Evolutionary conservation across 2,329 filamentous ascomycete species (phyloP).

Genomic region (Colletotrichum sp.): DNA sequence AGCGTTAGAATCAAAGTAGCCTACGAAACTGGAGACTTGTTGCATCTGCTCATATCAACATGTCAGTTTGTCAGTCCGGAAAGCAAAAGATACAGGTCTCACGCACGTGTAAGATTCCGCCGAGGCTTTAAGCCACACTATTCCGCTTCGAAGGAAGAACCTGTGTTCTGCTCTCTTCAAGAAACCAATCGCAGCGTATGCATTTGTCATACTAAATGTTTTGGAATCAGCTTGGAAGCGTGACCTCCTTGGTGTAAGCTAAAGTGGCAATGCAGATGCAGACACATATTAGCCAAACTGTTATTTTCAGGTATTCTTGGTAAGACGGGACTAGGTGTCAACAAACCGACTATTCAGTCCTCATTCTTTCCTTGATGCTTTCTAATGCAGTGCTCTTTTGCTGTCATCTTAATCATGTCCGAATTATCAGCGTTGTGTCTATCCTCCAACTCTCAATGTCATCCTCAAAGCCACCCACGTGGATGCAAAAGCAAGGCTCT

Average conservation of each 20-base stretch:
- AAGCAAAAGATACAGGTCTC: background rate
- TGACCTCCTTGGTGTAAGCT: background rate
- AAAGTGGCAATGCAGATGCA: background rate
- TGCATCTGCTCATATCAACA: background rate
- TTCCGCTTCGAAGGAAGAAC: background rate
- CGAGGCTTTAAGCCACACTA: background rate
- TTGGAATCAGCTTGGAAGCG: background rate
- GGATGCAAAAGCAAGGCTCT: background rate
- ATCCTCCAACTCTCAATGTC: background rate
- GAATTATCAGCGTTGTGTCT: background rate
- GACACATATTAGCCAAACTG: background rate
- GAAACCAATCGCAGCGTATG: background rate
- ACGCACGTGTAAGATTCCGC: background rate
- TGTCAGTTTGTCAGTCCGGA: background rate
- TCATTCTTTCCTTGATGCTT: background rate
- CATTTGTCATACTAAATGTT: background rate
- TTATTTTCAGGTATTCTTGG: background rate
- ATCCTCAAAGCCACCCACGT: background rate
- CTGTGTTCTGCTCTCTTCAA: background rate
- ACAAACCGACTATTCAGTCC: background rate
- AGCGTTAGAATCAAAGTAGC: background rate
- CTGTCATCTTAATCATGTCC: background rate
- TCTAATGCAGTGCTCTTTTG: background rate
- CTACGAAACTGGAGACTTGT: background rate
- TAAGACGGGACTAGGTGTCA: background rate